These are phyloP conservation scores for Globisporangium nodosum DNA, from an alignment of 352 stramenopile species.

Conservation along the genomic window DNA sequence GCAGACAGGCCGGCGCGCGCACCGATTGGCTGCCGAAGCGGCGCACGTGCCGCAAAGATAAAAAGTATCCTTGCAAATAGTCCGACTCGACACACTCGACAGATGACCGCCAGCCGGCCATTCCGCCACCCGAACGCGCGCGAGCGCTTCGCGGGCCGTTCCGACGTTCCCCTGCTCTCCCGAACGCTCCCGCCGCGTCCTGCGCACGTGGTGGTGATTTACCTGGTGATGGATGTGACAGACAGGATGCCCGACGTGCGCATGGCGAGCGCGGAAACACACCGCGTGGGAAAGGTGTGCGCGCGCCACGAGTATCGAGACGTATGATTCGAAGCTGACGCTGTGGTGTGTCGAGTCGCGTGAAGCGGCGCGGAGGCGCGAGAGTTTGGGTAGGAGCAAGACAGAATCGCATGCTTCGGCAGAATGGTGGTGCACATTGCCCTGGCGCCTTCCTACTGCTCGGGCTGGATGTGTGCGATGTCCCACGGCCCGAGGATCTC, in stretches of 20 bases:
- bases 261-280: too few relatives aligned
- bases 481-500: constrained; percentile 90
- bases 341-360: too few relatives aligned
- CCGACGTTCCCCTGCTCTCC: constrained; percentile 1
- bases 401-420: too few relatives aligned
- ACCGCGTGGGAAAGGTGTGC: too few relatives aligned
- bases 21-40: not conserved
- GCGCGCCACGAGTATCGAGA: too few relatives aligned
- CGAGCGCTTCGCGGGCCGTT: constrained; percentile 2
- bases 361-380: too few relatives aligned
- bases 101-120: too few relatives aligned
- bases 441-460: constrained; percentile 25
- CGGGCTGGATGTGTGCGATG: constrained; percentile 78
- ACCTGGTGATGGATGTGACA: not conserved
- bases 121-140: not conserved
- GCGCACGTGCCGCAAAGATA: not conserved
- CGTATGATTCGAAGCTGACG: too few relatives aligned
- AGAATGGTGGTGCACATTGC: too few relatives aligned
- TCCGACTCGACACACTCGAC: too few relatives aligned
- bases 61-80: constrained; percentile 3
- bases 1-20: not conserved
- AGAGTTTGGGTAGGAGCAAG: not conserved
- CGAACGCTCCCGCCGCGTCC: too few relatives aligned
- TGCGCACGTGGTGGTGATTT: not conserved
- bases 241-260: not conserved